Evolutionary conservation across 1,284 basidiomycete genomes (phyloP).

Genomic region (Irpex sp.): DNA sequence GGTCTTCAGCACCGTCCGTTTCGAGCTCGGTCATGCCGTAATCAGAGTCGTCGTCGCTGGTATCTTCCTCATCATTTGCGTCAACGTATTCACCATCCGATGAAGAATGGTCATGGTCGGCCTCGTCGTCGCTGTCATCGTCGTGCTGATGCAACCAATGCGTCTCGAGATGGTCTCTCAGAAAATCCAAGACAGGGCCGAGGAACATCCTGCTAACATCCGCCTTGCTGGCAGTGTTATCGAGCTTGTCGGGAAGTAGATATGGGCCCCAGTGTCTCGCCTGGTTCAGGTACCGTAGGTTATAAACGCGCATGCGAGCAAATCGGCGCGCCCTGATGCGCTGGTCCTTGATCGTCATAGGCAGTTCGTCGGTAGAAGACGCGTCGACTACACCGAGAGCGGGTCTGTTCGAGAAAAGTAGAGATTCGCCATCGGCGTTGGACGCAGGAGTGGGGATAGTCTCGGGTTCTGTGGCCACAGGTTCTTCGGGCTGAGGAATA

Average conservation of each 20-base stretch:
- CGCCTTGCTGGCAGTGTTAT: not conserved
- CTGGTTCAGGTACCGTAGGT: slow-evolving; percentile 40
- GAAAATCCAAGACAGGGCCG: not conserved
- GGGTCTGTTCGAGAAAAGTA: too few species aligned
- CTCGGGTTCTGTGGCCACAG: not conserved
- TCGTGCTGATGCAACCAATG: slow-evolving; percentile 12
- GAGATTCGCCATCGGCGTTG: not conserved
- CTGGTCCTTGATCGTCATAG: slow-evolving; percentile 22
- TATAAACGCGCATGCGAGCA: slow-evolving; percentile 41
- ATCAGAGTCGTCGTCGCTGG: slow-evolving; percentile 19
- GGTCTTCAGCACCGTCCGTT: too few species aligned
- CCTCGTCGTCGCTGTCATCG: slow-evolving; percentile 20
- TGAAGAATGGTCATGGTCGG: slow-evolving; percentile 11
- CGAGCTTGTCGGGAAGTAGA: slow-evolving; percentile 24
- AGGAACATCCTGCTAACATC: not conserved
- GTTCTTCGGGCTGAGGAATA: slow-evolving; percentile 10
- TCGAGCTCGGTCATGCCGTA: slow-evolving; percentile 10
- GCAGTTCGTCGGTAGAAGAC: not conserved
- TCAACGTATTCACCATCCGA: slow-evolving; percentile 2
- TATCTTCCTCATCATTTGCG: slow-evolving; percentile 5
- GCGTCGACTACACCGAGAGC: too few species aligned
- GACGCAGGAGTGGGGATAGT: not conserved
- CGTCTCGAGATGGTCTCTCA: slow-evolving; percentile 6
- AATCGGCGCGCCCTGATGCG: slow-evolving; percentile 12
- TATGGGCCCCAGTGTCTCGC: slow-evolving; percentile 47